phyloP scores from a whole-genome alignment of 805 yeast genomes.

The Maudiozyma bulderi region DNA sequence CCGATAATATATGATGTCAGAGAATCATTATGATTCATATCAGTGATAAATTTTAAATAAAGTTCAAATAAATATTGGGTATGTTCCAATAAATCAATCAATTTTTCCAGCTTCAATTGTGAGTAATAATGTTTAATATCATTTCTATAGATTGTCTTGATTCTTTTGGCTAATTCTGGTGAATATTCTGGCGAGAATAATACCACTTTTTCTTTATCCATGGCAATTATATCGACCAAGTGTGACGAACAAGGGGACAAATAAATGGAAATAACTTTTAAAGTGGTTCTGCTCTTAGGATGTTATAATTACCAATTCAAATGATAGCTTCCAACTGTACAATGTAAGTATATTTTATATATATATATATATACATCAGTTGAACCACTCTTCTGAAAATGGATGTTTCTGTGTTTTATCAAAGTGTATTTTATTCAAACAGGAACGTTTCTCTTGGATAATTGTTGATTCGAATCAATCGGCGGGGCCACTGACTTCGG shows the following conservation, averaged over 20 bases:
- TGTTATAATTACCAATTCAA: too few relatives aligned
- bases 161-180: slow-evolving; percentile 26
- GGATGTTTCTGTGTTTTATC: too few relatives aligned
- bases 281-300: too few relatives aligned
- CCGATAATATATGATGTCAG: slow-evolving; percentile 31
- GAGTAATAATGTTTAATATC: slow-evolving; percentile 27
- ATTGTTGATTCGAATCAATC: too few relatives aligned
- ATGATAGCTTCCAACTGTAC: too few relatives aligned
- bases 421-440: too few relatives aligned
- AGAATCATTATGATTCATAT: slow-evolving; percentile 19
- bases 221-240: background rate
- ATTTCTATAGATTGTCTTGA: slow-evolving; percentile 22
- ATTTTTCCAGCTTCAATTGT: slow-evolving; percentile 28
- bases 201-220: slow-evolving; percentile 1
- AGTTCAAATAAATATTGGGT: slow-evolving; percentile 30
- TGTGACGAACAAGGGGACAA: background rate
- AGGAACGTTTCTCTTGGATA: too few relatives aligned
- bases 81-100: slow-evolving; percentile 31
- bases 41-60: slow-evolving; percentile 19
- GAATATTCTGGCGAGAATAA: slow-evolving; percentile 34
- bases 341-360: too few relatives aligned
- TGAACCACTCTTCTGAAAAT: too few relatives aligned
- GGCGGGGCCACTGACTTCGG: too few relatives aligned
- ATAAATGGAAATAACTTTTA: too few relatives aligned
- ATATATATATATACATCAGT: too few relatives aligned